Evolutionary conservation across 306 rosid genomes (phyloP), one percentile per base, ranked within the genome.

Genomic region (Prunus kanzakura): DNA sequence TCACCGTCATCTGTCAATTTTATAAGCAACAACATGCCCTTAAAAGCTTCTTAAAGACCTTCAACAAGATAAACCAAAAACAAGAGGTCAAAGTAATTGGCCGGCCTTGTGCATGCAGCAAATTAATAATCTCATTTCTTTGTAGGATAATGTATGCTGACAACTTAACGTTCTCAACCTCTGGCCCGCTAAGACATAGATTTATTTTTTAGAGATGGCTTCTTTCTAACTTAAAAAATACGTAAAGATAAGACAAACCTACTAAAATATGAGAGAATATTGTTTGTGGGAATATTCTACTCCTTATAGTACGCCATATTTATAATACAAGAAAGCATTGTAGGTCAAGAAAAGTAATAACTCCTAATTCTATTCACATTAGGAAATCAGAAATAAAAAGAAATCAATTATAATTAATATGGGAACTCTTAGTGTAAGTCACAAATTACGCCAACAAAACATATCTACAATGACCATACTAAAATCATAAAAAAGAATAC

Each of bases 111-210:
- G 1, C 61, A 1, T 69, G 61, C 61, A 3, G 4, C 27, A 11
- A 52, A 18, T 4, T 15, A 52, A 55, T 8, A n/a, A n/a, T 54
- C 32, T 12, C n/a, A 71, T 2, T 38, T 54, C 23, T 3, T 18
- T 54, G 32, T 51, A 30, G n/a, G 64, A 54, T 71, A n/a, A 30
- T 7, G 32, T 30, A 54, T 32, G 75, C 32, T 71, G 75, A 71
- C 75, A 32, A 19, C 11, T 69, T 50, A 58, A 2, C 23, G 16
- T 58, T 58, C 16, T 20, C 6, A 58, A 3, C 32, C 64, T 60
- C 16, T 12, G 32, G 64, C 64, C 64, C 23, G 64, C 64, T 12
- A 23, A 23, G 64, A 60, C 18, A 60, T 23, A 2, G 64, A 60
- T 60, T 60, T 22, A 60, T 18, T 60, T 60, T 58, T 22, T 3